Percentiles rank a stretch among this genome's conserved stretches.
These are phyloP conservation scores for Globomyces sp. DNA, from an alignment of 371 early-diverging fungal species.

Conservation along the genomic window DNA sequence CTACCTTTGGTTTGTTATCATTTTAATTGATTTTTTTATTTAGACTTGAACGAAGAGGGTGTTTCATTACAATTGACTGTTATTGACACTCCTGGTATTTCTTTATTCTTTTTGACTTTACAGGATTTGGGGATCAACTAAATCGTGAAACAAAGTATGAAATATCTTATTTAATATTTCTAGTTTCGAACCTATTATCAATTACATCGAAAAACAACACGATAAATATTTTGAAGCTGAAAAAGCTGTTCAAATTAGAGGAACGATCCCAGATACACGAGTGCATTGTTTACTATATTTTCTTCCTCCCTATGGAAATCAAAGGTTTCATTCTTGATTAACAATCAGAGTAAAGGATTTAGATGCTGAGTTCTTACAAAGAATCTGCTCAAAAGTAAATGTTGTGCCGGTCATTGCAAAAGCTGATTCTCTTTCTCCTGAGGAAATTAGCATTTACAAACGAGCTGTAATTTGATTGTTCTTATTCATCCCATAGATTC, in stretches of 20 bases:
- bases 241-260: conserved; percentile 84
- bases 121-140: conserved; percentile 50
- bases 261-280: conserved; percentile 44
- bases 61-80: conserved; percentile 55
- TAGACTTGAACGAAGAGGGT: conserved; percentile 50
- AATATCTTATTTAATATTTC: conserved; percentile 6
- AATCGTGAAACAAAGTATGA: conserved; percentile 52
- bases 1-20: conserved; percentile 38
- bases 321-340: conserved; percentile 38
- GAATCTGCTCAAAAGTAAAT: conserved; percentile 51
- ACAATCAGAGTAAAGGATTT: conserved; percentile 62
- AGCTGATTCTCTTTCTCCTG: conserved; percentile 61
- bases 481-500: conserved; percentile 18
- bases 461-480: conserved; percentile 28
- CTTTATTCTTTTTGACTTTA: too few relatives aligned
- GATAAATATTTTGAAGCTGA: conserved; percentile 57
- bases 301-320: conserved; percentile 53
- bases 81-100: conserved; percentile 50
- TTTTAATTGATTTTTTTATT: background rate
- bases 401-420: conserved; percentile 68
- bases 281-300: conserved; percentile 66
- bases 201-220: conserved; percentile 58
- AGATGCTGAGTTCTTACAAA: conserved; percentile 49
- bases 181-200: conserved; percentile 51
- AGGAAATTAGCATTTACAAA: conserved; percentile 55